Evolutionary conservation across 768 basidiomycete species (phyloP), one percentile per base, ranked within the genome.

Genomic region (Pluteus cervinus): DNA sequence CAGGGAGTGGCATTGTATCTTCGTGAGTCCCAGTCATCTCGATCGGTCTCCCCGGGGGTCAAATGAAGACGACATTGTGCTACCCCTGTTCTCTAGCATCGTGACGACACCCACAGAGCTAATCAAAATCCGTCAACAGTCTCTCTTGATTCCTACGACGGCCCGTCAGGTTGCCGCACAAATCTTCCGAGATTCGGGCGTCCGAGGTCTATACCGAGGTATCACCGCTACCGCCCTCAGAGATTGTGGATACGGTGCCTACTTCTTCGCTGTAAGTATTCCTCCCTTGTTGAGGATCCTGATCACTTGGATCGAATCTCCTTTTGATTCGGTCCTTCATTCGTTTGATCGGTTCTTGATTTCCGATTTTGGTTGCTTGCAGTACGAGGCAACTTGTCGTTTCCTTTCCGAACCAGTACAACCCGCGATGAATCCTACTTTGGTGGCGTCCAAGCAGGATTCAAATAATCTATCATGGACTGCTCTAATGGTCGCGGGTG

Each of bases 31-130:
- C 39, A 16, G 7, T 16, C 30, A 7, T 4, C 18, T 7, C 22
- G 15, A 28, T 7, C 4, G n/a, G n/a, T n/a, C n/a, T n/a, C n/a
- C n/a, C n/a, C n/a, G n/a, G n/a, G n/a, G n/a, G n/a, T n/a, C n/a
- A n/a, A n/a, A n/a, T n/a, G n/a, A n/a, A n/a, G n/a, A n/a, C n/a
- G n/a, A n/a, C n/a, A n/a, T n/a, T n/a, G n/a, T n/a, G 30, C 30
- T 32, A 18, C 16, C 29, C 20, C 24, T 12, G 24, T 21, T 9
- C 35, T 30, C 12, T 28, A 89, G 87, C 4, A 47, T 87, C 7
- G 57, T 93, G 39, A 86, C 87, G 2, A 81, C 85, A 1, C 90
- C 91, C 0, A 86, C 81, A 6, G 92, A 94, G 46, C 71, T 92
- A 1, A 69, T 94, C 62, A 94, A 94, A 67, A 88, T 92, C 54